Base-by-base conservation (phyloP, 169 alveolate species). In the Theileria annulata region DNA sequence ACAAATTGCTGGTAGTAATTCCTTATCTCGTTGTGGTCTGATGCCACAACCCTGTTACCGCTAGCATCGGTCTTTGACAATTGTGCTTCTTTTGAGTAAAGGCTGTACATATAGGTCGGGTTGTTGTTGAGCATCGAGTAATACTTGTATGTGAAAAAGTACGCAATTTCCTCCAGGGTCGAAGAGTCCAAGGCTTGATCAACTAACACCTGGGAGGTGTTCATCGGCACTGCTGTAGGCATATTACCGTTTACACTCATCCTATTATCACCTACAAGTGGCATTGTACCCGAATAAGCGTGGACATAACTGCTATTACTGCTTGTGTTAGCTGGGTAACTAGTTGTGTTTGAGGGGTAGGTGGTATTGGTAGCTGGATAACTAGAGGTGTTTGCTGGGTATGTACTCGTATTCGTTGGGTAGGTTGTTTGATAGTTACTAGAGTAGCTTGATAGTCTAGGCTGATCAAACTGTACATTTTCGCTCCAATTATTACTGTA, bases 41-140 rank as follows among this genome's bases (percentile, higher is more conserved):
- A 30, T 21, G 85, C 89, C 63, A 75, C 80, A 12, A 60, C 78
- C 37, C 86, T 62, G 37, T 75, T 75, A 23, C 89, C 89, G 3
- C 5, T 60, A n/a, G 75, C 27, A 27, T 82, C 86, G 12, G 80
- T 70, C 37, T 82, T 82, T 48, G 79, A 82, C 56, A 82, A 17
- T 31, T 75, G 86, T 21, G 79, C 89, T 3, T 28, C 74, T 31
- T 60, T 54, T 19, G 89, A 33, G 64, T 82, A 82, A 48, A 82
- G 75, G 25, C 60, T 75, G 66, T 35, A 82, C 75, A 82, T 17
- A 27, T 69, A 75, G 13, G 79, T 35, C 2, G 89, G 89, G 77
- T 82, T 82, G 51, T 70, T 75, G 77, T 75, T 71, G 49, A 82
- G 27, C 49, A 82, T 79, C 28, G 89, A 82, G 60, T 82, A 82